Conservation (phyloP, 371 early-diverging fungal genomes). For the Nematocida minor region DNA sequence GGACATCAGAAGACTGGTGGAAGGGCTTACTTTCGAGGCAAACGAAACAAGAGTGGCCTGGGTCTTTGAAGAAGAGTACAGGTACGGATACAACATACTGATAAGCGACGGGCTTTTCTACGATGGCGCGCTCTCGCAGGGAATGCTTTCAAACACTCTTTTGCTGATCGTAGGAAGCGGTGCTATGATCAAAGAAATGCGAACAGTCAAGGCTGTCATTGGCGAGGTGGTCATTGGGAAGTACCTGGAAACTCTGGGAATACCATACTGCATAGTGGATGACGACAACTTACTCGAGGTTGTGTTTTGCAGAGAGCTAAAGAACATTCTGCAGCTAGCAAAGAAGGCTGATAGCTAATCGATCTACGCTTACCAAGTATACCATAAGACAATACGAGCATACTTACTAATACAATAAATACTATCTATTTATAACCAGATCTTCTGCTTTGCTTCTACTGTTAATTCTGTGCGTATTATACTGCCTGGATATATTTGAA, state of each 20-base stretch:
- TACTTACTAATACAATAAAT: too few species aligned
- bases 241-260: constrained; percentile 39
- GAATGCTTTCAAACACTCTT: constrained; percentile 30
- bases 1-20: constrained; percentile 16
- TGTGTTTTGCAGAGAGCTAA: constrained; percentile 37
- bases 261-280: constrained; percentile 51
- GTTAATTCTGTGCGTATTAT: too few species aligned
- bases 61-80: constrained; percentile 34
- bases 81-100: constrained; percentile 31
- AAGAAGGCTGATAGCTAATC: not conserved
- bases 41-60: constrained; percentile 42
- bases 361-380: not conserved
- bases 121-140: constrained; percentile 7
- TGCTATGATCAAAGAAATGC: constrained; percentile 40
- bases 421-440: not conserved
- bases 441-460: not conserved
- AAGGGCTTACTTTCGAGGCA: constrained; percentile 39
- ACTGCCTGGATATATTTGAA: not conserved
- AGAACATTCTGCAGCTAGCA: constrained; percentile 24
- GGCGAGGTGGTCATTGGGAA: constrained; percentile 46
- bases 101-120: constrained; percentile 49
- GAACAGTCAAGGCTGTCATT: constrained; percentile 40
- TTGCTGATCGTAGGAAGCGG: constrained; percentile 28
- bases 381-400: too few species aligned
- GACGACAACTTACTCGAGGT: constrained; percentile 11